Percentiles rank a stretch among this genome's conserved stretches.
phyloP scores from a whole-genome alignment of 1,139 yeast species.

The Trichomonascaceae sp. region DNA sequence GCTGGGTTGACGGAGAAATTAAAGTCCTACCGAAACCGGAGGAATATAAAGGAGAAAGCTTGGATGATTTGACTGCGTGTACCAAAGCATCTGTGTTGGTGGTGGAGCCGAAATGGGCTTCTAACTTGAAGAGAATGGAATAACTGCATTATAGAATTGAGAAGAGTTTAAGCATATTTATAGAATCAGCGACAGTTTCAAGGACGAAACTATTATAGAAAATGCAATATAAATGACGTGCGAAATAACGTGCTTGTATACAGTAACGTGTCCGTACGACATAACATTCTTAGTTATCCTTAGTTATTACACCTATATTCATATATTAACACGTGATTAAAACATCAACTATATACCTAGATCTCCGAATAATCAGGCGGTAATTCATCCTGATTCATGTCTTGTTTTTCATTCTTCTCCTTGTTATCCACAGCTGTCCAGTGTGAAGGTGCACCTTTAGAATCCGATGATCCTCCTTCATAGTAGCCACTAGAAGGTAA shows the following conservation, averaged over 20 bases:
- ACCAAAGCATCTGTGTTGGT: constrained; percentile 31
- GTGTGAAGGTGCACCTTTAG: not conserved
- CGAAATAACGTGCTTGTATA: not conserved
- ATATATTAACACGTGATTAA: not conserved
- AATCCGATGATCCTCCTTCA: not conserved
- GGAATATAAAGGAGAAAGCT: constrained; percentile 12
- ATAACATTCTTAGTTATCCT: no score
- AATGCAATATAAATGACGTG: no score
- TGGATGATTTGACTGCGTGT: constrained; percentile 15
- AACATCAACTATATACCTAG: not conserved
- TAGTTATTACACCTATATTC: not conserved
- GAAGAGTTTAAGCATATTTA: not conserved
- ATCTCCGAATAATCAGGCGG: constrained; percentile 7
- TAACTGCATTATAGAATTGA: not conserved
- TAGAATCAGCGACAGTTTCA: not conserved
- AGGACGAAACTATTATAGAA: no score
- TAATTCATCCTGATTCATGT: not conserved
- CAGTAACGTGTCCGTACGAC: no score
- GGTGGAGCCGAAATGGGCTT: constrained; percentile 33
- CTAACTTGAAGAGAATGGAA: constrained; percentile 13
- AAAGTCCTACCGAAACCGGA: constrained; percentile 15
- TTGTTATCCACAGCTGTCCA: not conserved
- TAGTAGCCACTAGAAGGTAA: not conserved
- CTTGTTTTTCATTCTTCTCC: not conserved
- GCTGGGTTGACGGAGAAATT: constrained; percentile 55